Evolutionary conservation across 768 basidiomycete species (phyloP), one percentile per base, ranked within the genome.

Genomic region (Lactarius trivialis): DNA sequence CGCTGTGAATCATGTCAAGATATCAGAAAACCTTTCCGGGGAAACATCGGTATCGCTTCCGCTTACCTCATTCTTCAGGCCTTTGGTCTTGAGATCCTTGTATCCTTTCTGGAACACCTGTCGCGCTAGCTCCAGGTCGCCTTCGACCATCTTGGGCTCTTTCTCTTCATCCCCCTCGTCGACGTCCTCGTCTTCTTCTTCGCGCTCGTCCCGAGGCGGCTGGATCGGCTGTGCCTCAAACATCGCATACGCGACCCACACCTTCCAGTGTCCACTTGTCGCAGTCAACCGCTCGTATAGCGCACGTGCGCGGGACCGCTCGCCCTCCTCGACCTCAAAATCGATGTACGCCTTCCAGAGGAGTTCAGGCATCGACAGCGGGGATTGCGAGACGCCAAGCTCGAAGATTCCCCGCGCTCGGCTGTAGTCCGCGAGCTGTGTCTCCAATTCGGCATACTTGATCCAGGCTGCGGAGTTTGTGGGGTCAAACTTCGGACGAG

Each of bases 311-410:
- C 83, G 81, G 60, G 90, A 90, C 43, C 93, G 84, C 67, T 98
- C 94, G 68, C 93, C 93, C 73, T 97, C 93, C 63, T 91, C 90
- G 60, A 88, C 85, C 75, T 98, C 96, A 68, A 97, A 97, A 73
- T 98, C 96, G 75, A 98, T 91, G 73, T 93, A 98, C 6, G 93
- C 91, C 72, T 96, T 94, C 91, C 91, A 93, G 9, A 94, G 77
- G 7, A 93, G 76, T 72, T 98, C 96, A 2, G 96, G 96, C 93
- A 96, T 96, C 54, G 94, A 92, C 37, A 98, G 79, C 17, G 88
- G 83, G 0, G 83, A 76, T 70, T 97, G 95, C 7, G 86, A 80
- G 26, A 92, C 82, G 7, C 89, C 95, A 24, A 98, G 85, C 73
- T 97, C 94, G 75, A 93, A 98, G 70, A 98, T 93, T 5, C 88